Percentiles rank a stretch among this genome's conserved stretches.
Conservation (phyloP, 2,329 filamentous ascomycete genomes). For the Epichloe sp. region DNA sequence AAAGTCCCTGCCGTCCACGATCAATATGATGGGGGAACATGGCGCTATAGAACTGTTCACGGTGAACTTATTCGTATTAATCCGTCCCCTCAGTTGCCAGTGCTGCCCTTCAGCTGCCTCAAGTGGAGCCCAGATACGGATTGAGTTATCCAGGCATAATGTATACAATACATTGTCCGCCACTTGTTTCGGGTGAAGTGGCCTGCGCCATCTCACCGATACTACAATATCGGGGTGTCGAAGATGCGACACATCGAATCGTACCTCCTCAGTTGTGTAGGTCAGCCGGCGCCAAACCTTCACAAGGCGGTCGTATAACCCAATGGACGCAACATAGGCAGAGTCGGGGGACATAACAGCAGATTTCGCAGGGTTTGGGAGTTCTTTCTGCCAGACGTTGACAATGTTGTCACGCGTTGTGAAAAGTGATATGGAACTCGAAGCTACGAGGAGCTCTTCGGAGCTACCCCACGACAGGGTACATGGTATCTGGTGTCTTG, state of each 20-base stretch:
- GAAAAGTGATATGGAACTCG: conserved; percentile 57
- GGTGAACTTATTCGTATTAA: conserved; percentile 65
- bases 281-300: conserved; percentile 87
- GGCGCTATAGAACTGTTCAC: conserved; percentile 23
- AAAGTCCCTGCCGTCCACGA: conserved; percentile 74
- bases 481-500: conserved; percentile 22
- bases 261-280: conserved; percentile 69
- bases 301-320: conserved; percentile 65
- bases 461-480: conserved; percentile 73
- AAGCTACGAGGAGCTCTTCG: conserved; percentile 73
- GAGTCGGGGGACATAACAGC: conserved; percentile 79
- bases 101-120: conserved; percentile 59
- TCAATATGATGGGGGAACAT: conserved; percentile 41
- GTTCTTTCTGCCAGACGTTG: conserved; percentile 58
- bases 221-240: conserved; percentile 74
- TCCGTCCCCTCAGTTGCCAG: conserved; percentile 65
- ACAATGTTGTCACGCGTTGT: conserved; percentile 33
- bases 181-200: conserved; percentile 62
- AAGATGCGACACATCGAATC: conserved; percentile 85
- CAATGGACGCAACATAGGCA: conserved; percentile 70
- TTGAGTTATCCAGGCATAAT: conserved; percentile 63
- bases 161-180: conserved; percentile 85
- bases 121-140: conserved; percentile 73
- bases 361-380: conserved; percentile 61
- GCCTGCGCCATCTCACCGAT: conserved; percentile 72